Evolutionary conservation across 2,329 filamentous ascomycete species (phyloP).

Genomic region (Pyrenochaeta sp.): DNA sequence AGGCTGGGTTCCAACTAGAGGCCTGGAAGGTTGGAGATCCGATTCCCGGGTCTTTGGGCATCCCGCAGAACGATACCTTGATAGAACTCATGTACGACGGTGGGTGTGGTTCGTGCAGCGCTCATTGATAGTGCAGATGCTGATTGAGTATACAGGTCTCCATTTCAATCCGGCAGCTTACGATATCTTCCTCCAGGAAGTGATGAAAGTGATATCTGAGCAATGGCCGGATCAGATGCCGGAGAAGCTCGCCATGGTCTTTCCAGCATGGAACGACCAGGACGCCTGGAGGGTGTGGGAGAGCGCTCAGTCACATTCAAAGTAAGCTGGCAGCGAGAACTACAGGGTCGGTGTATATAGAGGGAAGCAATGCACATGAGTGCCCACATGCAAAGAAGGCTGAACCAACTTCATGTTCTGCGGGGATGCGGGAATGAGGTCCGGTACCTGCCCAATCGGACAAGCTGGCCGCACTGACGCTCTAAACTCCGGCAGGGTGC

Average conservation of each 20-base stretch:
- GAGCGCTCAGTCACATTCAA: slow-evolving; percentile 3
- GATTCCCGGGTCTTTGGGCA: slow-evolving; percentile 65
- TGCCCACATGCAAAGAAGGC: neutral
- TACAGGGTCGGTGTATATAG: slow-evolving; percentile 1
- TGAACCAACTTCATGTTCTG: neutral
- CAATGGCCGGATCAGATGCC: slow-evolving; percentile 65
- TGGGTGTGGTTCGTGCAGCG: slow-evolving; percentile 30
- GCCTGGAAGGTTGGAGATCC: slow-evolving; percentile 54
- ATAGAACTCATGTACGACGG: slow-evolving; percentile 65
- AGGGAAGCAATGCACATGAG: neutral
- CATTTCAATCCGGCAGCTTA: slow-evolving; percentile 68
- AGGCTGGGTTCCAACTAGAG: slow-evolving; percentile 59
- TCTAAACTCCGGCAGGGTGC: slow-evolving; percentile 16
- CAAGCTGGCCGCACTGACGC: neutral
- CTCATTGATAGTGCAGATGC: neutral
- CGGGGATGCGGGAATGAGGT: slow-evolving; percentile 5
- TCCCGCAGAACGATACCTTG: slow-evolving; percentile 65
- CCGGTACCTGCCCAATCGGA: neutral
- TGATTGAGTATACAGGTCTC: slow-evolving; percentile 54
- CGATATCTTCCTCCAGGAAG: slow-evolving; percentile 61
- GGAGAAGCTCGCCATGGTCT: slow-evolving; percentile 60
- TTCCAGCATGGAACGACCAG: slow-evolving; percentile 63
- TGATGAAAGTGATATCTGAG: slow-evolving; percentile 60
- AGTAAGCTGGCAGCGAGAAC: neutral
- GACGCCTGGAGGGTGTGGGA: slow-evolving; percentile 43